Evolutionary conservation across 768 basidiomycete species (phyloP), one percentile per base, ranked within the genome.

Genomic region (Agaricus subrufescens): DNA sequence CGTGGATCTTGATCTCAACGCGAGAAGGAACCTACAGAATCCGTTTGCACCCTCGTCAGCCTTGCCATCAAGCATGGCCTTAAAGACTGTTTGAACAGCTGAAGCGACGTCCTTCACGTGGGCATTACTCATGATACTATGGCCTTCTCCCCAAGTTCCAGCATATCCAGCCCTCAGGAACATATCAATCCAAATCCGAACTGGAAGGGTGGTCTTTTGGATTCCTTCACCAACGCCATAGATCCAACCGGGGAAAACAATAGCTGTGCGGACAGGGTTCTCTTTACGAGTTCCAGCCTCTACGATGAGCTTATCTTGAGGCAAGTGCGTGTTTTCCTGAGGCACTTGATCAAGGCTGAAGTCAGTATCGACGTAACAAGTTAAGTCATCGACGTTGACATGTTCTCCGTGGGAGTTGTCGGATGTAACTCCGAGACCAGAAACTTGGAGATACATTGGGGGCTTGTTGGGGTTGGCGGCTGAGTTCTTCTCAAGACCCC

Each of bases 101-200:
- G 60, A 61, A 0, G 71, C 71, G 7, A 68, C 68, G 51, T 79
- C 77, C 49, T 70, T 71, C 50, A 80, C 71, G 46, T 78, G 76
- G 5, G 75, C 65, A 39, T 68, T 72, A 31, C 65, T 66, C 66
- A 74, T 69, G 9, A 66, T 30, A 39, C 75, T 78, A 38, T 63
- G 61, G 2, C 76, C 76, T 4, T 66, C 60, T 14, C 76, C 78
- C 71, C 72, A 79, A 1, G 75, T 75, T n/a, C 76, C 76, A 0
- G 69, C 69, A 42, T 66, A 65, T 26, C 74, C 72, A 12, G 65
- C 56, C 0, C 63, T 58, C 55, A 69, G 67, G 47, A 63, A 66
- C 55, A 73, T 64, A 42, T 63, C 60, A 34, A 73, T 51, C 61
- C 72, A 78, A 6, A 71, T 57, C 44, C 74, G 72, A 3, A 78